phyloP scores from a whole-genome alignment of 2,329 filamentous ascomycete species.

The Paracamarosporium sp. region DNA sequence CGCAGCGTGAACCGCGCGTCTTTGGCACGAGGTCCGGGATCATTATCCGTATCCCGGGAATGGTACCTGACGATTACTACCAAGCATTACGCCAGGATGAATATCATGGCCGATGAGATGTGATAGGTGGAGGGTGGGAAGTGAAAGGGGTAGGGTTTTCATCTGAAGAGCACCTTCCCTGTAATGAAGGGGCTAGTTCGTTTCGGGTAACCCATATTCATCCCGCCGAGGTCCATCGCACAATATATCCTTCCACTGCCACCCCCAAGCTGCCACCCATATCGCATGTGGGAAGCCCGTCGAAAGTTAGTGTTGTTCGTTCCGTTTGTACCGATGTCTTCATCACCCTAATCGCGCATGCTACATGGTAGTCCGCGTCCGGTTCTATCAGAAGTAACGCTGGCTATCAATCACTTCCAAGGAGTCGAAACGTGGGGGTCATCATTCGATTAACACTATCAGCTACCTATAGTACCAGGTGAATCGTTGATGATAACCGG shows the following conservation, averaged over 20 bases:
- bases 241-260: not conserved
- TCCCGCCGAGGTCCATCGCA: not conserved
- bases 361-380: no score
- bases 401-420: no score
- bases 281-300: no score
- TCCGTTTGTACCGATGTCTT: no score
- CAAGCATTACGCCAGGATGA: not conserved
- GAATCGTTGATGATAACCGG: no score
- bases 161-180: constrained; percentile 2
- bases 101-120: not conserved
- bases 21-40: not conserved
- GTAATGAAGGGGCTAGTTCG: not conserved
- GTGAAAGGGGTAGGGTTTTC: not conserved
- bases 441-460: no score
- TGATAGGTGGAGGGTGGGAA: constrained; percentile 6
- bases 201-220: not conserved
- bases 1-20: not conserved
- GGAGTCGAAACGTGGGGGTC: no score
- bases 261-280: no score
- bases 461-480: no score
- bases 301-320: no score
- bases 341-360: no score
- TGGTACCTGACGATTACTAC: constrained; percentile 2
- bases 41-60: not conserved
- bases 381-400: no score